These are phyloP conservation scores for Beauveria rudraprayagi DNA, from an alignment of 2,329 filamentous ascomycete genomes.

Conservation along the genomic window DNA sequence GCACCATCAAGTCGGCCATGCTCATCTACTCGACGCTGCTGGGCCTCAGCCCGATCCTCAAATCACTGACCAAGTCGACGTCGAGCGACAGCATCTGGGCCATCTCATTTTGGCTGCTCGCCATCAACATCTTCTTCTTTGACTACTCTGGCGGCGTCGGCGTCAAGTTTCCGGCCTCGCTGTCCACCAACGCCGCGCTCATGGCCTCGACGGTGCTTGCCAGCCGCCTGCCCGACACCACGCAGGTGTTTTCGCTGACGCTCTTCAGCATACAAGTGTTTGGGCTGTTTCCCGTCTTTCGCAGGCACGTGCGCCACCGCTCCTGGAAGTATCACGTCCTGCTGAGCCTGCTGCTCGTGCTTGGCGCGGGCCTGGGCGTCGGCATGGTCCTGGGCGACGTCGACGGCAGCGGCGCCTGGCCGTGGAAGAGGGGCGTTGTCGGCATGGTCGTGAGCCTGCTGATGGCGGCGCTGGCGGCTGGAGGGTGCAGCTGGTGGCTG, in stretches of 20 bases:
- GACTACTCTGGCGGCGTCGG: conserved; percentile 74
- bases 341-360: conserved; percentile 67
- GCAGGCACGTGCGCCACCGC: conserved; percentile 75
- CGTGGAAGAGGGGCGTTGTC: conserved; percentile 51
- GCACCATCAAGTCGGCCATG: conserved; percentile 84
- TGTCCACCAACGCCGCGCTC: conserved; percentile 91
- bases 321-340: conserved; percentile 74
- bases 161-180: conserved; percentile 58
- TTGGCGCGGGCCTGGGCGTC: conserved; percentile 72
- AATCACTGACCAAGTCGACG: conserved; percentile 89
- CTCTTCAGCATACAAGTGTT: conserved; percentile 97
- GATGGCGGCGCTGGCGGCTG: conserved; percentile 71
- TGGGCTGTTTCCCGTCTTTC: conserved; percentile 92
- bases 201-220: conserved; percentile 96
- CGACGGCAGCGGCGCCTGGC: conserved; percentile 31
- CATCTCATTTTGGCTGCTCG: conserved; percentile 84
- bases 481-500: conserved; percentile 94
- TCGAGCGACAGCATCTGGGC: conserved; percentile 96
- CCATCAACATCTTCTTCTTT: conserved; percentile 96
- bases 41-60: conserved; percentile 88
- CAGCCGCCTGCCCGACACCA: conserved; percentile 78
- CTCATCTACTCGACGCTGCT: conserved; percentile 90
- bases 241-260: conserved; percentile 89
- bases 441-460: conserved; percentile 72
- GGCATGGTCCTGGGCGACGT: conserved; percentile 49